phyloP scores from a whole-genome alignment of 257 asterid genomes.

The Fraxinus americana region DNA sequence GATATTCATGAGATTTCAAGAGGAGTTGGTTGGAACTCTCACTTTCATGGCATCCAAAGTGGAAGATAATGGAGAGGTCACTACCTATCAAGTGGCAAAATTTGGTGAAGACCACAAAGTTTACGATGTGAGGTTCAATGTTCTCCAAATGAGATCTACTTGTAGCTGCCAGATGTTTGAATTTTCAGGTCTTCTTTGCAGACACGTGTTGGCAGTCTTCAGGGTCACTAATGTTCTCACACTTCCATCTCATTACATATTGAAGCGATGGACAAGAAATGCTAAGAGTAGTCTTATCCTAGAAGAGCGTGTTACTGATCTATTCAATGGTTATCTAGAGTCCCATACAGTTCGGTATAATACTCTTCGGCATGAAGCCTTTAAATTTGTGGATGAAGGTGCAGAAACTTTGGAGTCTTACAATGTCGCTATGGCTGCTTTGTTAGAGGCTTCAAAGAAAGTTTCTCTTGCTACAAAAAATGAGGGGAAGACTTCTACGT shows the following conservation, averaged over 20 bases:
- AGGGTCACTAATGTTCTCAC: slow-evolving; percentile 91
- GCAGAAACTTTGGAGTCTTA: slow-evolving; percentile 68
- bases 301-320: slow-evolving; percentile 61
- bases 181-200: slow-evolving; percentile 93
- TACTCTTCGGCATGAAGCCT: slow-evolving; percentile 83
- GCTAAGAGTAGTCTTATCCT: slow-evolving; percentile 79
- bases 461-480: slow-evolving; percentile 53
- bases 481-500: slow-evolving; percentile 53
- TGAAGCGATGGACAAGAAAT: slow-evolving; percentile 92
- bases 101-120: slow-evolving; percentile 83
- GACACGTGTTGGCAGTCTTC: slow-evolving; percentile 88
- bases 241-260: slow-evolving; percentile 79
- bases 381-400: slow-evolving; percentile 85
- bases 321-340: slow-evolving; percentile 76
- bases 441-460: slow-evolving; percentile 73
- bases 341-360: slow-evolving; percentile 92
- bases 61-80: slow-evolving; percentile 80
- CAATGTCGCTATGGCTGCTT: slow-evolving; percentile 67
- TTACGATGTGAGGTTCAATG: slow-evolving; percentile 78
- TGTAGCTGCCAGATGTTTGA: slow-evolving; percentile 98
- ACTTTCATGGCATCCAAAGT: slow-evolving; percentile 81
- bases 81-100: slow-evolving; percentile 74
- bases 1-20: slow-evolving; percentile 83
- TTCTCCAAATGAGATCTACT: slow-evolving; percentile 81
- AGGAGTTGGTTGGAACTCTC: slow-evolving; percentile 87